phyloP scores from a whole-genome alignment of 2,329 filamentous ascomycete species.

The Microcyclosporella mali region DNA sequence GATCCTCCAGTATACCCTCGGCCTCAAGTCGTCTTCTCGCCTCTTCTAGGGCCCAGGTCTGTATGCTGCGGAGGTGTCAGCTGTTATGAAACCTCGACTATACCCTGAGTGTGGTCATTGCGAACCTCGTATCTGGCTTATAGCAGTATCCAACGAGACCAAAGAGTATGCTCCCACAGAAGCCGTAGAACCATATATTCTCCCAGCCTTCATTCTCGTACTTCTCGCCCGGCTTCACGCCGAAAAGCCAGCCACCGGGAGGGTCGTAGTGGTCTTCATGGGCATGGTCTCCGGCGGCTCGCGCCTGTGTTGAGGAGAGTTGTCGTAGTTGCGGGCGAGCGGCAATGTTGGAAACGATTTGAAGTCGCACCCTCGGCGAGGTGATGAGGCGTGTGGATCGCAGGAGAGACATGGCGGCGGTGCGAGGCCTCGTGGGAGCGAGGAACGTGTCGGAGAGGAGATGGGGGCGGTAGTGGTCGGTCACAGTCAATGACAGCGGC shows the following conservation, averaged over 20 bases:
- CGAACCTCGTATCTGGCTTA: conserved; percentile 97
- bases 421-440: conserved; percentile 3
- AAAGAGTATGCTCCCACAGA: conserved; percentile 69
- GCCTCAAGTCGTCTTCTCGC: conserved; percentile 89
- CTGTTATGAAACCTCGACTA: background rate
- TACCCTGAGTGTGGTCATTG: background rate
- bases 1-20: conserved; percentile 87
- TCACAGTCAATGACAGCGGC: conserved; percentile 1
- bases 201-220: conserved; percentile 97
- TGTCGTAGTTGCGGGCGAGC: conserved; percentile 24
- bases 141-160: conserved; percentile 80
- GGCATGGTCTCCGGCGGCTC: conserved; percentile 50
- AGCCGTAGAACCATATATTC: conserved; percentile 74
- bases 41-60: conserved; percentile 98
- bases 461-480: conserved; percentile 2
- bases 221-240: conserved; percentile 91
- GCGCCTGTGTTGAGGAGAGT: conserved; percentile 29
- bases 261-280: conserved; percentile 81
- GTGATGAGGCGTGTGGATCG: conserved; percentile 27
- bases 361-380: conserved; percentile 27
- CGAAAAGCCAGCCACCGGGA: conserved; percentile 86
- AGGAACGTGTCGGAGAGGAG: conserved; percentile 4
- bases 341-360: conserved; percentile 27
- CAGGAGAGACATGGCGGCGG: conserved; percentile 25
- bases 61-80: conserved; percentile 60